Percentiles rank a stretch among this genome's conserved stretches.
phyloP scores from a whole-genome alignment of 257 asterid genomes.

The Solanum chaucha region DNA sequence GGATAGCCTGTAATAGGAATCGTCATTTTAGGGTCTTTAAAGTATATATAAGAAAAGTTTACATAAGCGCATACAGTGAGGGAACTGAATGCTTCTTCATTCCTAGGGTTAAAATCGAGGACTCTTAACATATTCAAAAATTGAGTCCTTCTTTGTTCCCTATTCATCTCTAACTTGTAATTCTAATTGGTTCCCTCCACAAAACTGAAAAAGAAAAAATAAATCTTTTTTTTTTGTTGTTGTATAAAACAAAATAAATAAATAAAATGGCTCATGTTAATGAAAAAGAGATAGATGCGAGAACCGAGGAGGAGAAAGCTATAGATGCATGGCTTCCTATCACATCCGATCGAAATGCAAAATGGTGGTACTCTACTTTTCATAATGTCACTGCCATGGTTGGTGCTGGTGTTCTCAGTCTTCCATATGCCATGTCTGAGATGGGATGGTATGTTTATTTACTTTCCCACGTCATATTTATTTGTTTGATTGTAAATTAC shows the following conservation, averaged over 20 bases:
- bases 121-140: neutral
- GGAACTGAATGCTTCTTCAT: neutral
- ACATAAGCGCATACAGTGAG: neutral
- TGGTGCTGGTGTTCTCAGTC: slow-evolving; percentile 4
- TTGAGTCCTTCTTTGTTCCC: slow-evolving; percentile 1
- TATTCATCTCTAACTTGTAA: neutral
- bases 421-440: slow-evolving; percentile 39
- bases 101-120: neutral
- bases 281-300: neutral
- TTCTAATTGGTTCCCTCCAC: neutral
- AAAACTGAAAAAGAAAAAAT: neutral
- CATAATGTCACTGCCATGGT: slow-evolving; percentile 70
- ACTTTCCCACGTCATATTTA: neutral
- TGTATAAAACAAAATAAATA: neutral
- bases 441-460: slow-evolving; percentile 49
- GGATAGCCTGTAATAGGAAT: neutral
- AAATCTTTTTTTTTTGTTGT: no score
- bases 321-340: slow-evolving; percentile 67
- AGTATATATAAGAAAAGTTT: neutral
- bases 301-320: slow-evolving; percentile 25
- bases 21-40: neutral
- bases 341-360: slow-evolving; percentile 43
- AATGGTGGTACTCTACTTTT: slow-evolving; percentile 68
- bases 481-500: neutral
- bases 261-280: neutral